Base-by-base conservation (phyloP, 441 rosid genomes). In the Metrosideros polymorpha region DNA sequence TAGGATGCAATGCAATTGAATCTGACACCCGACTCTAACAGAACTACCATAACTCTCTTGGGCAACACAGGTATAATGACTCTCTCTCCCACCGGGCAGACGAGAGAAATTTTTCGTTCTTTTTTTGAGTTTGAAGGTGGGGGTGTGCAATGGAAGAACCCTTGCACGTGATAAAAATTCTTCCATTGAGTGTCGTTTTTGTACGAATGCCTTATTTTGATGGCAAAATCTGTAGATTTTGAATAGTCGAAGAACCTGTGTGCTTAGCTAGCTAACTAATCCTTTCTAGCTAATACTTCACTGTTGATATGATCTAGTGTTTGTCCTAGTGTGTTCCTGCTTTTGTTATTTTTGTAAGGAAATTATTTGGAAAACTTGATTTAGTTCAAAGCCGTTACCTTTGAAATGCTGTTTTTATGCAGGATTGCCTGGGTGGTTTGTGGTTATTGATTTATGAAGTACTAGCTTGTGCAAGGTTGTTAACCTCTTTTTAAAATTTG, bases 61-160 rank as follows among this genome's bases (percentile, higher is more conserved):
- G 99, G 98, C 55, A 97, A 95, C 91, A 94, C 98, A 71, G 98
- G 99, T 97, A 93, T 27, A 7, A 42, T 29, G 86, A 59, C 27
- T 45, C 77, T 25, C 57, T 27, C 30, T 6, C 77, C 56, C 77
- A n/a, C 54, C 1, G 3, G 32, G 4, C 30, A 56, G 56, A 32
- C 39, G 25, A 82, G 79, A 75, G 47, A 55, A 83, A 35, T 82
- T 24, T 79, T 22, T 49, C 29, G 10, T 30, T 86, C 29, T 49
- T 22, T 50, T 39, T 57, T 15, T 22, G 9, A 66, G 45, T 32
- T 83, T 83, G 19, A 83, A 14, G 52, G 52, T 3, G 13, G 63
- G 63, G 63, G 30, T 56, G 30, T 56, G 63, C 30, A 56, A 56
- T 56, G 63, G 63, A 56, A 27, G 30, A 56, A 27, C 63, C 63